These are phyloP conservation scores for Sporothrix euskadiensis DNA, from an alignment of 2,329 filamentous ascomycete genomes.

Conservation along the genomic window DNA sequence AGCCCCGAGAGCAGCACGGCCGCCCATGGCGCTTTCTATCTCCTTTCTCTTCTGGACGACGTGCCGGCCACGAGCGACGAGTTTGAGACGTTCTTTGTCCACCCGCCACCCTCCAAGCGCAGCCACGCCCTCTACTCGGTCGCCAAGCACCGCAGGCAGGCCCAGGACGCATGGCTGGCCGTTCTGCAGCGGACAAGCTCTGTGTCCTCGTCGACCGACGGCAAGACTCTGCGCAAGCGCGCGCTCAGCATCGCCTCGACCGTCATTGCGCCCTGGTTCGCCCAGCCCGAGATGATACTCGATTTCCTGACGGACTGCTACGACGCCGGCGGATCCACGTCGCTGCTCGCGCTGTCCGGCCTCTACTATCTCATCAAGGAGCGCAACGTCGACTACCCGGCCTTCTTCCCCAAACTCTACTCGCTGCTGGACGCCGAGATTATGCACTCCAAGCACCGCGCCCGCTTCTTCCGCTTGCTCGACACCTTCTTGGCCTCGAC, in stretches of 20 bases:
- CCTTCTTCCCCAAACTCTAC: conserved; percentile 92
- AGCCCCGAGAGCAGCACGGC: conserved; percentile 26
- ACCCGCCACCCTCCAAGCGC: conserved; percentile 62
- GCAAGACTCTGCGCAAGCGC: conserved; percentile 73
- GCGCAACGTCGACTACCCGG: conserved; percentile 92
- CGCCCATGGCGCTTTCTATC: conserved; percentile 53
- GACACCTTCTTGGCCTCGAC: conserved; percentile 89
- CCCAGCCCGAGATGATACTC: conserved; percentile 82
- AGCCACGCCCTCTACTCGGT: conserved; percentile 66
- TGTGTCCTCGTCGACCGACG: conserved; percentile 46
- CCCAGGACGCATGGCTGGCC: conserved; percentile 83
- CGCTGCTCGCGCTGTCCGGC: conserved; percentile 84
- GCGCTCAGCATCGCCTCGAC: conserved; percentile 74
- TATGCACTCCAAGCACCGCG: conserved; percentile 90
- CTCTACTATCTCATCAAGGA: conserved; percentile 93
- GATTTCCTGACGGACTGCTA: conserved; percentile 97
- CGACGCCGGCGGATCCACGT: conserved; percentile 79
- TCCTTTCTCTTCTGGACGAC: conserved; percentile 68
- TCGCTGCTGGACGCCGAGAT: conserved; percentile 83
- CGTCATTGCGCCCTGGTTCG: conserved; percentile 86
- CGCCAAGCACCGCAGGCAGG: conserved; percentile 72
- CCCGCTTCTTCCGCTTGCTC: conserved; percentile 86
- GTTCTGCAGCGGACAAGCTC: conserved; percentile 65
- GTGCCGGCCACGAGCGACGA: conserved; percentile 68
- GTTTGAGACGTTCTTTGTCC: conserved; percentile 67